These are phyloP conservation scores for Rhizopus stolonifer DNA, from an alignment of 371 early-diverging fungal species.

Conservation along the genomic window DNA sequence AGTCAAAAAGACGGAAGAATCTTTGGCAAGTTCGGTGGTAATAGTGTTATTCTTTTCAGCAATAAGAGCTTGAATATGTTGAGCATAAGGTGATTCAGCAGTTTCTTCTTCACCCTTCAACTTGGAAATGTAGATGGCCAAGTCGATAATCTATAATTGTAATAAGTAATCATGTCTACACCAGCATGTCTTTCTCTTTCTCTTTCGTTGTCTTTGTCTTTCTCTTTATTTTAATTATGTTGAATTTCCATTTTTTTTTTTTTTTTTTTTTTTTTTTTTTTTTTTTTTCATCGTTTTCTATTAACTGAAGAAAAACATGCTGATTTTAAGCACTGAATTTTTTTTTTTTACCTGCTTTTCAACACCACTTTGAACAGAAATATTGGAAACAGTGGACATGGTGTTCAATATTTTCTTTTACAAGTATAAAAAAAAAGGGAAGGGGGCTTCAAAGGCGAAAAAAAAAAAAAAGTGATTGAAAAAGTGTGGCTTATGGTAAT, in stretches of 20 bases:
- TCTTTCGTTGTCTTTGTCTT: not conserved
- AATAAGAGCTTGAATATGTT: constrained; percentile 51
- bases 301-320: not conserved
- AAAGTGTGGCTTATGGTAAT: constrained; percentile 1
- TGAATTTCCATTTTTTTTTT: no score
- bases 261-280: no score
- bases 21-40: constrained; percentile 56
- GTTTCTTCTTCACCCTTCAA: constrained; percentile 56
- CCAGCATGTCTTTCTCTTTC: not conserved
- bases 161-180: not conserved
- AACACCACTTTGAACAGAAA: constrained; percentile 26
- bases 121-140: constrained; percentile 58
- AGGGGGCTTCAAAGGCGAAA: not conserved
- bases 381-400: constrained; percentile 25
- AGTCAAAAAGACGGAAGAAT: constrained; percentile 59
- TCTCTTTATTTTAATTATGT: not conserved
- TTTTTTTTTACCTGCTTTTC: constrained; percentile 27
- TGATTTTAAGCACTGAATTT: not conserved
- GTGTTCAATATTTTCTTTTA: not conserved
- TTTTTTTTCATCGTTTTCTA: no score
- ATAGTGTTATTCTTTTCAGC: constrained; percentile 63
- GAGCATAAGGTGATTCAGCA: constrained; percentile 50
- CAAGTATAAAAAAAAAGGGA: constrained; percentile 1
- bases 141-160: constrained; percentile 50
- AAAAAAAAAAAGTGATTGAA: not conserved